These are phyloP conservation scores for Pestalotiopsis sp. DNA, from an alignment of 2,329 filamentous ascomycete species.

Conservation along the genomic window DNA sequence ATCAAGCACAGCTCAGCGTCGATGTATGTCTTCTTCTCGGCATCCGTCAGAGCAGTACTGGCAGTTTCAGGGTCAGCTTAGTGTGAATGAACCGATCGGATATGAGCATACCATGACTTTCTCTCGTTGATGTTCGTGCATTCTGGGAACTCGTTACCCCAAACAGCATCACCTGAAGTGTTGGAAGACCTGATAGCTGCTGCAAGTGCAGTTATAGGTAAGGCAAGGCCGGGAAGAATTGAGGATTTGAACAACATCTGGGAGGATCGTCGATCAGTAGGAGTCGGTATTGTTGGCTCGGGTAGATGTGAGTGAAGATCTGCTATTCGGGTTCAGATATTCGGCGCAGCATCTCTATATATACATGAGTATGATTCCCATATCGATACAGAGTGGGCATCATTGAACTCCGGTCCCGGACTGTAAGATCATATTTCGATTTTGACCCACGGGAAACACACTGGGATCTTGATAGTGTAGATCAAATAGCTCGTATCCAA, in stretches of 20 bases:
- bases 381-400: neutral
- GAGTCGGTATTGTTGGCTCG: neutral
- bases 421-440: no score
- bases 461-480: no score
- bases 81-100: neutral
- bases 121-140: neutral
- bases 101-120: neutral
- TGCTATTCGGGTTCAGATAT: neutral
- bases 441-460: no score
- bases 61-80: neutral
- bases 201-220: neutral
- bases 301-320: neutral
- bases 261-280: neutral
- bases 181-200: neutral
- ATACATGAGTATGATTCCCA: neutral
- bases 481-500: no score
- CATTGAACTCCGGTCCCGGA: no score
- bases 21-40: constrained; percentile 3
- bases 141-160: neutral
- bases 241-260: neutral
- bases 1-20: constrained; percentile 10
- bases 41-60: neutral
- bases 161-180: neutral
- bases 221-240: neutral
- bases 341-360: neutral